Evolutionary conservation across 495 filamentous ascomycete species (phyloP), one percentile per base, ranked within the genome.

Genomic region (Hypoxylon intermedium): DNA sequence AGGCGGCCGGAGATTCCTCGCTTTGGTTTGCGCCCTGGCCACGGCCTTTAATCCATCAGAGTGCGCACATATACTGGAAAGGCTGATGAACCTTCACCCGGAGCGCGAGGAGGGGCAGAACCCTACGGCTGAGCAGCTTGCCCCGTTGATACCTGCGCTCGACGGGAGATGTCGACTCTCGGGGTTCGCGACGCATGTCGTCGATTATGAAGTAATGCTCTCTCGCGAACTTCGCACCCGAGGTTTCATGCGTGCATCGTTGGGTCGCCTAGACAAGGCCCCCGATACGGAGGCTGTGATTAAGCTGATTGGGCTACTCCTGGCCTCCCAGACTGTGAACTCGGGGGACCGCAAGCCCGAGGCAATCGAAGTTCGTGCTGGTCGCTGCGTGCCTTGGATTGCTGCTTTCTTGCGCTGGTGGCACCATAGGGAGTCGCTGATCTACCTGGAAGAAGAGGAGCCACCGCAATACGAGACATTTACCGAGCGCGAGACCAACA

Each of bases 321-420:
- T 53, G 11, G 5, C 21, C 2, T 19, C 30, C 2, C 19, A 31
- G 15, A 0, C 16, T 5, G 33, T n/a, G 1, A 34, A 12, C 7
- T 5, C 18, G 12, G 12, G 5, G 0, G 26, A 30, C 1, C 12
- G 9, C 43, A 48, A 36, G 18, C 28, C 12, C 6, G 15, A 30
- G 16, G 43, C 43, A 9, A 11, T 61, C 19, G 34, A 43, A 2
- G 24, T 61, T 2, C n/a, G 33, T 9, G 44, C 50, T 0, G 34
- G 50, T 1, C 20, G 36, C 4, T 61, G 50, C 21, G 50, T 23
- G 6, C 58, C 58, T 9, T 61, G 58, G 58, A 49, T 61, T 28
- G 58, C 37, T 2, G 58, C 58, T 3, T 50, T 61, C 19, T 4
- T 61, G 0, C 50, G 12, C 15, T 61, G 58, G 58, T 61, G 49